Evolutionary conservation across 2,329 filamentous ascomycete species (phyloP), one percentile per base, ranked within the genome.

Genomic region (Fusarium sp.): DNA sequence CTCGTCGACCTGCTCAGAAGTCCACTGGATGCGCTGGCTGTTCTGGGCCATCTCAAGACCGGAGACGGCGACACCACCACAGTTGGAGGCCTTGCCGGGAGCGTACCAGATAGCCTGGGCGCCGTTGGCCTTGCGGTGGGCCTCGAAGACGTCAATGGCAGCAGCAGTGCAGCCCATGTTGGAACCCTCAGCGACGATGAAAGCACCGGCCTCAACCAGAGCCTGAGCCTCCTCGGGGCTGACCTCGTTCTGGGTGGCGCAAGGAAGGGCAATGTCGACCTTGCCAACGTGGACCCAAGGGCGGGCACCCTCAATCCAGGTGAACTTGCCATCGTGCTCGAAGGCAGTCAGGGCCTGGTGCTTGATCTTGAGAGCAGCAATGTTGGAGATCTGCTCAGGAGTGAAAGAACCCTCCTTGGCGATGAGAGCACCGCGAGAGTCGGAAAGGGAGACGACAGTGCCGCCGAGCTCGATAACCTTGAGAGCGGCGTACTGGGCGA

Each of bases 11-110:
- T 97, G 91, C 85, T 97, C 92, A 50, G 85, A 78, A 27, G 92
- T 92, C 96, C 96, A 99, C 77, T 83, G 87, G 72, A 97, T 85
- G 66, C 95, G 91, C 81, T 90, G 83, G 72, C 91, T 95, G 89
- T 99, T 98, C 89, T 99, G 96, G 7, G 95, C 94, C 96, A 99
- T 99, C 87, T 99, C 96, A 46, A 99, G 89, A 75, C 96, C 96
- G 3, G 93, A 97, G 40, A 99, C 96, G 62, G 96, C 96, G 62
- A 98, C 96, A 86, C 96, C 96, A 81, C 96, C 96, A 74, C 93
- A 93, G 85, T 98, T 98, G 84, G 95, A 93, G 31, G 96, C 96
- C 89, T 98, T 98, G 75, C 93, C 95, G 55, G 95, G 95, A 16
- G 92, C 96, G 82, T 98, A 98, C 96, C 96, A 99, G 81, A 97